Conservation (phyloP, 305 asterid genomes). For the Plantago lanceolata region DNA sequence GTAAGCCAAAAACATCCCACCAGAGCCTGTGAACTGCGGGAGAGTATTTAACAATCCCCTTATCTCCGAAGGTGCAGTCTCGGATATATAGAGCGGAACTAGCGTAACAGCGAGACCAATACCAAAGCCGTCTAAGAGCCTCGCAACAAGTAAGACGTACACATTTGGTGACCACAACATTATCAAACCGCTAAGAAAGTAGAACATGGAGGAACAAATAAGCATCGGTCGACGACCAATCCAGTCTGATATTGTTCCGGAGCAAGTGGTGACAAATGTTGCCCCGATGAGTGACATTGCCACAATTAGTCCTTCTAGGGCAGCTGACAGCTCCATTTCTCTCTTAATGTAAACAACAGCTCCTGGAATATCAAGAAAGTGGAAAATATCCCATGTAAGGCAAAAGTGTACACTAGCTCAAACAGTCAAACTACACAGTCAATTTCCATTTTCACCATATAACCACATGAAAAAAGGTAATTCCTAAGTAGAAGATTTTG, state of each 20-base stretch:
- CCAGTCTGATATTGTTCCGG: conserved; percentile 66
- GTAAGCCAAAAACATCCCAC: conserved; percentile 81
- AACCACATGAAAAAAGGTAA: not conserved
- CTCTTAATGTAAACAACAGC: conserved; percentile 79
- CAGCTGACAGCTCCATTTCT: conserved; percentile 55
- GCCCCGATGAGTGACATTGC: conserved; percentile 96
- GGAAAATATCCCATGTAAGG: not conserved
- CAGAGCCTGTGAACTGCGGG: conserved; percentile 83
- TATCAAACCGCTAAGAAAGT: conserved; percentile 72
- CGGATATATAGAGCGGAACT: conserved; percentile 79
- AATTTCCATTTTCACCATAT: not conserved
- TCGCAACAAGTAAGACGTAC: conserved; percentile 65
- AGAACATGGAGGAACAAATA: conserved; percentile 64
- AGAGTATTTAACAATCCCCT: conserved; percentile 80
- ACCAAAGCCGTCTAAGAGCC: conserved; percentile 85
- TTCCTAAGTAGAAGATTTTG: not conserved
- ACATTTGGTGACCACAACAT: conserved; percentile 96
- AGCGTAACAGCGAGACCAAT: conserved; percentile 90
- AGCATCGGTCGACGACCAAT: conserved; percentile 92
- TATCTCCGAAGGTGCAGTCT: conserved; percentile 88
- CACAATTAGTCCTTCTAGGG: conserved; percentile 80
- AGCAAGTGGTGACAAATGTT: conserved; percentile 68
- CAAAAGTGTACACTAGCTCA: not conserved
- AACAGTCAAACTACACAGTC: not conserved
- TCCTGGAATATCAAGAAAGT: conserved; percentile 35